Evolutionary conservation across 306 rosid species (phyloP).

Genomic region (Vicia faba): DNA sequence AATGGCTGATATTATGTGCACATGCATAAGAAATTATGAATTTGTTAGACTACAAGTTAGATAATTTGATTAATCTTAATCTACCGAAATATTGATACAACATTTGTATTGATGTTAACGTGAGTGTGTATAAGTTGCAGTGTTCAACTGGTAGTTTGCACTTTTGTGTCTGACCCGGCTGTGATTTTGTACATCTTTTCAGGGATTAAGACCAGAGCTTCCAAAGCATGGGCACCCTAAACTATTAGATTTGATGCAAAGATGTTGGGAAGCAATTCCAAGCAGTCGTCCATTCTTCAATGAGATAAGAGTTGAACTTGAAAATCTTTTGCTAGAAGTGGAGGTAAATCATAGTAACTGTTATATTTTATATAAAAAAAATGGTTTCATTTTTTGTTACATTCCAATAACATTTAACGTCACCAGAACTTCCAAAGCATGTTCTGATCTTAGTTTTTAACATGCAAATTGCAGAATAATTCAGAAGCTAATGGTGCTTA

Average conservation of each 20-base stretch:
- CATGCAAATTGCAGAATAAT: constrained; percentile 59
- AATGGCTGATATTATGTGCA: too few relatives aligned
- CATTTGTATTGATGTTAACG: background rate
- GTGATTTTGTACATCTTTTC: constrained; percentile 35
- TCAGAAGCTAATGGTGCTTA: constrained; percentile 51
- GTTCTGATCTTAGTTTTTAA: constrained; percentile 24
- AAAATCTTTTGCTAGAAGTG: constrained; percentile 61
- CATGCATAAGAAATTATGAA: too few relatives aligned
- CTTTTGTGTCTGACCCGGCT: constrained; percentile 31
- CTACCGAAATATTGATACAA: background rate
- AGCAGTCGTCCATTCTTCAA: constrained; percentile 70
- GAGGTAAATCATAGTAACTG: constrained; percentile 46
- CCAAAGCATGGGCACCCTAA: constrained; percentile 77
- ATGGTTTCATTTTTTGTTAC: background rate
- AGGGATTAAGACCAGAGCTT: constrained; percentile 95
- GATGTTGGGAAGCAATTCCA: constrained; percentile 92
- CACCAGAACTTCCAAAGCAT: background rate
- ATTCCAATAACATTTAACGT: background rate
- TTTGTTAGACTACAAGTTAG: too few relatives aligned
- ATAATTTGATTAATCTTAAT: too few relatives aligned
- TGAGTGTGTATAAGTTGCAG: constrained; percentile 9
- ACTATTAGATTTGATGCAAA: constrained; percentile 78
- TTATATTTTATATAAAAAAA: background rate
- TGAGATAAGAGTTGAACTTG: constrained; percentile 73
- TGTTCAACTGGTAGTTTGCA: constrained; percentile 14